Evolutionary conservation across 2,329 filamentous ascomycete genomes (phyloP).

Genomic region (Bipolaris gigantea): DNA sequence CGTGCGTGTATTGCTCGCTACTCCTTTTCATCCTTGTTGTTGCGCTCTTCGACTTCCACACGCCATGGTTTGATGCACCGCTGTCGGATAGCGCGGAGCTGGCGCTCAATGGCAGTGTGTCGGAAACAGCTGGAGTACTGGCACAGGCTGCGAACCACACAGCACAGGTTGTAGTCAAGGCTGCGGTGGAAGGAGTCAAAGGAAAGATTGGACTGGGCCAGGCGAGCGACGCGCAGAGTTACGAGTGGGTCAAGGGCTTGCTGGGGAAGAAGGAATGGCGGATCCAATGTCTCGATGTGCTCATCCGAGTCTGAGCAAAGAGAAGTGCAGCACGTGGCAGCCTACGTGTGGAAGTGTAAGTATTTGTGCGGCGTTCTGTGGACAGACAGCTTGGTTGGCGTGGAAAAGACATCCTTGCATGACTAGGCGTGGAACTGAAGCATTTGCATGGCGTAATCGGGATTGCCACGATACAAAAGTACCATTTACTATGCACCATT

Average conservation of each 20-base stretch:
- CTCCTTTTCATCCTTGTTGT: constrained; percentile 93
- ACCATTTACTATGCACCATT: background rate
- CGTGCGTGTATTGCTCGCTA: constrained; percentile 96
- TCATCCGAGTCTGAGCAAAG: constrained; percentile 63
- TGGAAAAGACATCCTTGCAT: constrained; percentile 15
- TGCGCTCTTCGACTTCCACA: constrained; percentile 90
- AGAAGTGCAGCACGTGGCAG: background rate
- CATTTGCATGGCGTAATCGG: constrained; percentile 28
- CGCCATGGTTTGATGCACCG: constrained; percentile 92
- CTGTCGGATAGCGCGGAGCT: constrained; percentile 38
- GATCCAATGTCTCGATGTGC: constrained; percentile 86
- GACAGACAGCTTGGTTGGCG: background rate
- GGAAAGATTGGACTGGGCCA: constrained; percentile 29
- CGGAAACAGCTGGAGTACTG: constrained; percentile 65
- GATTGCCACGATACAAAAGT: constrained; percentile 5
- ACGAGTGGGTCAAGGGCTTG: constrained; percentile 80
- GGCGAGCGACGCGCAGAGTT: constrained; percentile 64
- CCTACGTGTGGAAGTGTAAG: background rate
- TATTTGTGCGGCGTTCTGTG: constrained; percentile 1
- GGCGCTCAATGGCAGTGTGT: constrained; percentile 39
- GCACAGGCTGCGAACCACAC: constrained; percentile 65
- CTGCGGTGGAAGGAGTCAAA: constrained; percentile 32
- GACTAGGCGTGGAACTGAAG: constrained; percentile 19
- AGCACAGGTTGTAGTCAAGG: constrained; percentile 34
- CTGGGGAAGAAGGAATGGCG: constrained; percentile 85